Percentiles rank a stretch among this genome's conserved stretches.
phyloP scores from a whole-genome alignment of 1,139 yeast species.

The Lodderomyces oxycetoniae region DNA sequence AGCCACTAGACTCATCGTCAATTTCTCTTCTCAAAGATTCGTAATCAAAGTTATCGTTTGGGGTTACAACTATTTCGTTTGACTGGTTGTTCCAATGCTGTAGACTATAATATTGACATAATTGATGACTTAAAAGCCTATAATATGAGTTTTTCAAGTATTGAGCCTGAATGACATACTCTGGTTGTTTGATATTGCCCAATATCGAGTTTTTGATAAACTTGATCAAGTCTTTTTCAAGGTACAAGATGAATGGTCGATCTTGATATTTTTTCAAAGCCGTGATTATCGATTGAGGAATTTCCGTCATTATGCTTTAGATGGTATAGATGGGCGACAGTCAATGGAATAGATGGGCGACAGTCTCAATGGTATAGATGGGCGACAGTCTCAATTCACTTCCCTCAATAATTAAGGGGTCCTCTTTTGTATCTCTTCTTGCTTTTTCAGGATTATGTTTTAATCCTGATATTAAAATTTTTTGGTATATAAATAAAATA shows the following conservation, averaged over 20 bases:
- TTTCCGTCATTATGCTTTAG: slow-evolving; percentile 12
- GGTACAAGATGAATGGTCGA: slow-evolving; percentile 46
- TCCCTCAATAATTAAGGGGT: too few species aligned
- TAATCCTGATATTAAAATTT: too few species aligned
- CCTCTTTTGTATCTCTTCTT: too few species aligned
- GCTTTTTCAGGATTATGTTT: too few species aligned
- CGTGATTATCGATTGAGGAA: slow-evolving; percentile 18
- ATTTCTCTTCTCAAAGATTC: slow-evolving; percentile 10
- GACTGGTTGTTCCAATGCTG: slow-evolving; percentile 25
- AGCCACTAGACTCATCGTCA: slow-evolving; percentile 7
- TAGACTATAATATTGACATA: slow-evolving; percentile 61
- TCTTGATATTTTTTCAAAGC: slow-evolving; percentile 49
- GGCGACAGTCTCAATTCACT: too few species aligned
- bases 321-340: too few species aligned
- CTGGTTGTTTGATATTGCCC: slow-evolving; percentile 12
- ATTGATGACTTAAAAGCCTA: slow-evolving; percentile 60
- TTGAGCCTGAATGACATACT: slow-evolving; percentile 19
- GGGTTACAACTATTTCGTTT: slow-evolving; percentile 27
- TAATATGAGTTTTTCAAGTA: slow-evolving; percentile 62
- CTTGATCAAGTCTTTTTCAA: slow-evolving; percentile 46
- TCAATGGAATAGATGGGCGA: too few species aligned
- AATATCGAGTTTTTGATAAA: slow-evolving; percentile 24
- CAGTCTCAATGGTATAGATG: too few species aligned
- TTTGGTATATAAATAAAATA: too few species aligned
- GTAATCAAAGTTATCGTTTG: slow-evolving; percentile 19